Evolutionary conservation across 208 protist genomes (phyloP).

Genomic region (Crithidia expoeki): DNA sequence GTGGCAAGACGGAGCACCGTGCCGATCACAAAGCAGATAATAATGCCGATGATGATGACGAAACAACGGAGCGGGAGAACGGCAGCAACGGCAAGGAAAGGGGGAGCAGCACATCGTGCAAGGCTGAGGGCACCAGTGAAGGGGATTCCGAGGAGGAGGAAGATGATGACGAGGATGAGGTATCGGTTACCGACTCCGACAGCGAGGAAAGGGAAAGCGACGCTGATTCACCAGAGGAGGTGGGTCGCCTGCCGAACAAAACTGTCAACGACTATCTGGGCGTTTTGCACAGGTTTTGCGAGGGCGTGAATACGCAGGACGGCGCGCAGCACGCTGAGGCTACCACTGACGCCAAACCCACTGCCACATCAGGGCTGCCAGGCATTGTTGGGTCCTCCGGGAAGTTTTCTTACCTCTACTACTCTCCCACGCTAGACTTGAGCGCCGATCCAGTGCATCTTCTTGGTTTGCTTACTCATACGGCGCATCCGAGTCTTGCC

Average conservation of each 20-base stretch:
- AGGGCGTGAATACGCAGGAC: conserved; percentile 28
- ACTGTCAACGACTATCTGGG: conserved; percentile 55
- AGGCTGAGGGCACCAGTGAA: too few species aligned
- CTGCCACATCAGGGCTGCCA: conserved; percentile 5
- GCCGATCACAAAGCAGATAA: not conserved
- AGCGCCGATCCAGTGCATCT: conserved; percentile 55
- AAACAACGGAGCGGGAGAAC: not conserved
- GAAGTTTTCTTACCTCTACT: conserved; percentile 67
- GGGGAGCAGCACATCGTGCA: too few species aligned
- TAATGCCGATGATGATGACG: not conserved
- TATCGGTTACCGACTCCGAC: not conserved
- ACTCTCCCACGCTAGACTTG: conserved; percentile 70
- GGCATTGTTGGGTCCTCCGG: conserved; percentile 17
- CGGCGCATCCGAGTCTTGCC: conserved; percentile 3
- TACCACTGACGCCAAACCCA: not conserved
- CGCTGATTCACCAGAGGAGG: conserved; percentile 11
- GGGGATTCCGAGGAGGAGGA: conserved; percentile 12
- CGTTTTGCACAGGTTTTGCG: conserved; percentile 64
- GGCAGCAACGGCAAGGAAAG: too few species aligned
- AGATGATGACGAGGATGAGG: conserved; percentile 5
- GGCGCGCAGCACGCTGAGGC: conserved; percentile 5
- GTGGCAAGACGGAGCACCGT: not conserved
- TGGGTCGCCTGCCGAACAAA: conserved; percentile 32
- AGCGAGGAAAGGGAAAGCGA: conserved; percentile 6
- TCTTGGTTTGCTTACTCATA: conserved; percentile 23